Conservation (phyloP, 2,329 filamentous ascomycete species). For the Colletotrichum sp. region DNA sequence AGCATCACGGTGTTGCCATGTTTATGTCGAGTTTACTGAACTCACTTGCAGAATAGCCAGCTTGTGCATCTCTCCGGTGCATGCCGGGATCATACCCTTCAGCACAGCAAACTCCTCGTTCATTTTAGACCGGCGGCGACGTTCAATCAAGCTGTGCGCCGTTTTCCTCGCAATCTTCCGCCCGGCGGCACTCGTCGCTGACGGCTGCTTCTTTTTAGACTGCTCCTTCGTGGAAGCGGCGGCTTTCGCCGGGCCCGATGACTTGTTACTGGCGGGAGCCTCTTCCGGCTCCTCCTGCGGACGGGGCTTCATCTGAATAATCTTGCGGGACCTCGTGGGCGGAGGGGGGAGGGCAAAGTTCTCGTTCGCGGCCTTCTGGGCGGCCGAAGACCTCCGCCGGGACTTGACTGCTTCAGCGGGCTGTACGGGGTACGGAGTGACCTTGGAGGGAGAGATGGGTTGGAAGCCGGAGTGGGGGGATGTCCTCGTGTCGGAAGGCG, state of each 20-base stretch:
- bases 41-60: conserved; percentile 89
- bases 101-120: conserved; percentile 96
- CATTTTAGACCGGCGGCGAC: conserved; percentile 92
- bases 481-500: conserved; percentile 42
- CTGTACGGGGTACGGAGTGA: conserved; percentile 48
- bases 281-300: conserved; percentile 42
- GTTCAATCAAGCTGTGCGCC: conserved; percentile 93
- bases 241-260: conserved; percentile 16
- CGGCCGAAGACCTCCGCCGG: conserved; percentile 55
- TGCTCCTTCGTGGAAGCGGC: conserved; percentile 20
- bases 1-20: neutral
- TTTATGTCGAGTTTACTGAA: neutral
- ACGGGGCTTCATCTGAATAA: conserved; percentile 94
- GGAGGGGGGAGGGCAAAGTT: conserved; percentile 87
- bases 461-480: conserved; percentile 24
- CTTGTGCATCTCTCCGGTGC: conserved; percentile 98
- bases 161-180: conserved; percentile 95
- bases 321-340: conserved; percentile 89
- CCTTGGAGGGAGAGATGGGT: conserved; percentile 21
- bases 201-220: conserved; percentile 77
- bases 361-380: conserved; percentile 54
- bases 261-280: conserved; percentile 19
- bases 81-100: conserved; percentile 95
- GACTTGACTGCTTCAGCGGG: conserved; percentile 57
- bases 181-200: conserved; percentile 81